Conservation (phyloP, 345 rosid species). For the Camelina laxa region DNA sequence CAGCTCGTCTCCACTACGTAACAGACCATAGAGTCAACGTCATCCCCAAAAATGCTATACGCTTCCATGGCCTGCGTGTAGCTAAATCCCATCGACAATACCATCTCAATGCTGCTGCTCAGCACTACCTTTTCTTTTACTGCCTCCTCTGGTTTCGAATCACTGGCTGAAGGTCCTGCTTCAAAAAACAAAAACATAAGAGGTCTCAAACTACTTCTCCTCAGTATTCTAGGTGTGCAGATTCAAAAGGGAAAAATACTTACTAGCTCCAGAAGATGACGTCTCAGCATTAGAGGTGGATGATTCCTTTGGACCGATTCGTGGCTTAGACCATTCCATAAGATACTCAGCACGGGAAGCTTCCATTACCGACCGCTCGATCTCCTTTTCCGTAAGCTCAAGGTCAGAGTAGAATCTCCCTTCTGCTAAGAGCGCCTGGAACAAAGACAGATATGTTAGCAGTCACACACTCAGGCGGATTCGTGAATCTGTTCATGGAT, state of each 20-base stretch:
- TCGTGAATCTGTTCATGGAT: slow-evolving; percentile 3
- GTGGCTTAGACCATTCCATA: slow-evolving; percentile 71
- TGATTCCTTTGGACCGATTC: slow-evolving; percentile 65
- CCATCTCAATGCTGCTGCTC: slow-evolving; percentile 73
- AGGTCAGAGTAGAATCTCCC: slow-evolving; percentile 80
- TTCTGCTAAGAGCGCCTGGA: slow-evolving; percentile 94
- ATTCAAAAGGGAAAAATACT: slow-evolving; percentile 44
- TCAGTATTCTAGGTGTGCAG: slow-evolving; percentile 15
- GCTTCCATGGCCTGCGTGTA: slow-evolving; percentile 88
- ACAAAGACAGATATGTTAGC: slow-evolving; percentile 24
- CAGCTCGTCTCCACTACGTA: slow-evolving; percentile 81
- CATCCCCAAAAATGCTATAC: slow-evolving; percentile 93
- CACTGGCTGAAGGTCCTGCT: slow-evolving; percentile 75
- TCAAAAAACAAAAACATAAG: not conserved
- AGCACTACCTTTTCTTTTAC: slow-evolving; percentile 51
- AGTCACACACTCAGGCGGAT: slow-evolving; percentile 5
- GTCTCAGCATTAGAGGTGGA: slow-evolving; percentile 86
- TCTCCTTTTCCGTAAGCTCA: slow-evolving; percentile 97
- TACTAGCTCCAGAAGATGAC: slow-evolving; percentile 95
- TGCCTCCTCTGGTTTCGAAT: slow-evolving; percentile 49
- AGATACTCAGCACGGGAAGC: slow-evolving; percentile 98
- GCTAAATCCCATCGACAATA: slow-evolving; percentile 95
- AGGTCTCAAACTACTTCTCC: slow-evolving; percentile 2
- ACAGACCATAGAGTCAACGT: slow-evolving; percentile 91
- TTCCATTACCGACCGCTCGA: slow-evolving; percentile 92